Evolutionary conservation across 495 filamentous ascomycete species (phyloP).

Genomic region (Patellaria atrata): DNA sequence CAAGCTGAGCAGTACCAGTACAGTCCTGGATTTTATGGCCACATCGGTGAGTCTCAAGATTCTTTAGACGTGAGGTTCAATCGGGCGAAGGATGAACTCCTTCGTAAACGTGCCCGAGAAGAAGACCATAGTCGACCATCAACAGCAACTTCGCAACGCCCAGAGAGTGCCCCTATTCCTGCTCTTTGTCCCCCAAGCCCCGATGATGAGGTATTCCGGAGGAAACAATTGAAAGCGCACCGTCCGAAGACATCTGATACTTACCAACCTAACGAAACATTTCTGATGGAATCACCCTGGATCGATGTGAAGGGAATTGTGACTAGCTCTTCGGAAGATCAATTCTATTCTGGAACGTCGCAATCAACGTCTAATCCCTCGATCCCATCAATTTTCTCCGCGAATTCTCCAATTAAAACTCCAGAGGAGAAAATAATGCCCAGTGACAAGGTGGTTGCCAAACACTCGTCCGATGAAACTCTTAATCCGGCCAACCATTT

Average conservation of each 20-base stretch:
- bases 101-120: constrained; percentile 17
- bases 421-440: constrained; percentile 15
- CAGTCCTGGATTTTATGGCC: too few species aligned
- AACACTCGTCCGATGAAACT: constrained; percentile 17
- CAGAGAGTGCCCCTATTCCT: constrained; percentile 10
- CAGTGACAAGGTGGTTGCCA: constrained; percentile 6
- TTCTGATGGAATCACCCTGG: too few species aligned
- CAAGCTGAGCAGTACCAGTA: too few species aligned
- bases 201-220: constrained; percentile 22
- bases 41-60: too few species aligned
- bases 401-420: constrained; percentile 24
- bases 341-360: constrained; percentile 27
- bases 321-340: constrained; percentile 31
- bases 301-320: too few species aligned
- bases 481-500: constrained; percentile 17
- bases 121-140: constrained; percentile 8
- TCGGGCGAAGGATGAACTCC: constrained; percentile 24
- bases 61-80: constrained; percentile 23
- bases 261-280: too few species aligned
- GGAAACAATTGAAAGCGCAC: constrained; percentile 4
- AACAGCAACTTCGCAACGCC: constrained; percentile 8
- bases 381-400: constrained; percentile 31
- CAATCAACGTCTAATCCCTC: constrained; percentile 31
- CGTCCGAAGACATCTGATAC: too few species aligned
- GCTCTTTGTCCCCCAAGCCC: constrained; percentile 27